These are phyloP conservation scores for Nosema muscidifuracis DNA, from an alignment of 371 early-diverging fungal species.

Conservation along the genomic window DNA sequence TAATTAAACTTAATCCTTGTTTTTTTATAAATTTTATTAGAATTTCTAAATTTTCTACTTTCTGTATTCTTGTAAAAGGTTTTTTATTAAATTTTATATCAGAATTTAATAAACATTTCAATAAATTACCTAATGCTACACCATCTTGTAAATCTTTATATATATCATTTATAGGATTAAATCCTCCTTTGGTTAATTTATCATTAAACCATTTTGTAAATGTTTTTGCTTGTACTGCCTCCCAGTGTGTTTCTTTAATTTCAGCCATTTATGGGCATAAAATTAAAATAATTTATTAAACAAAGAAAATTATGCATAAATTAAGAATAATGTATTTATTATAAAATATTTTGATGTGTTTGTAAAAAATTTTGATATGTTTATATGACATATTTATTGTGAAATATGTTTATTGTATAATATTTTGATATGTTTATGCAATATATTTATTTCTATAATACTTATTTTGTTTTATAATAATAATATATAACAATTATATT, in stretches of 20 bases:
- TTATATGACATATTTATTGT: no score
- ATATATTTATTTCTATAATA: no score
- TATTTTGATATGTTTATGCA: no score
- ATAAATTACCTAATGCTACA: conserved; percentile 61
- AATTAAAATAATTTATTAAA: background rate
- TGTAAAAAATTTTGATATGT: no score
- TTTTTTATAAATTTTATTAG: conserved; percentile 79
- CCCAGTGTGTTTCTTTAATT: conserved; percentile 55
- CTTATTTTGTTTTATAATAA: no score
- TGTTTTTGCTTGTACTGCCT: conserved; percentile 69
- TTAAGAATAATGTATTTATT: no score
- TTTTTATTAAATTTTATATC: conserved; percentile 72
- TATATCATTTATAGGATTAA: conserved; percentile 67
- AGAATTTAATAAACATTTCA: conserved; percentile 67
- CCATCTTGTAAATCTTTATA: conserved; percentile 72
- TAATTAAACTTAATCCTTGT: conserved; percentile 75
- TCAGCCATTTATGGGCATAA: conserved; percentile 19
- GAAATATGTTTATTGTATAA: no score
- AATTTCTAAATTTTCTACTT: conserved; percentile 84
- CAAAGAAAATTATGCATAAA: no score
- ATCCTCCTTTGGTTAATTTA: conserved; percentile 68
- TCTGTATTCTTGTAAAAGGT: conserved; percentile 81
- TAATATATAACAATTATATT: no score
- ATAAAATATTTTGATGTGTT: no score
- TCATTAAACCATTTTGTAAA: conserved; percentile 77